phyloP scores from a whole-genome alignment of 1,284 basidiomycete genomes.

The Hypsizygus ulmarius region DNA sequence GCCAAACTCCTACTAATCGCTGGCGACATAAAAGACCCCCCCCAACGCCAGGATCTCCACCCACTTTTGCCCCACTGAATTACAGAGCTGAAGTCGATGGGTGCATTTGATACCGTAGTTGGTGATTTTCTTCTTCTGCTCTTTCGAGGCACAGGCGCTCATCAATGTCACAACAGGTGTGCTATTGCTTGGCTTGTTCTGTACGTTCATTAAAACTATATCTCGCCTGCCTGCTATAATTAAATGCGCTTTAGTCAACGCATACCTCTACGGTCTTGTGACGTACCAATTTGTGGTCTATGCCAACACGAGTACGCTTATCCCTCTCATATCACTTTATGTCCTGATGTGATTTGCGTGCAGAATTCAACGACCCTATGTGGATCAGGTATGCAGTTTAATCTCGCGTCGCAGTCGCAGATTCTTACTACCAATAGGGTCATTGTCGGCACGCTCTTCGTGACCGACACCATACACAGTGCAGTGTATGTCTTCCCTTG shows the following conservation, averaged over 20 bases:
- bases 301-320: conserved; percentile 32
- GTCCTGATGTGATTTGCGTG: background rate
- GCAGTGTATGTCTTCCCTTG: conserved; percentile 24
- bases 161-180: conserved; percentile 24
- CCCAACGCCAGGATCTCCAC: background rate
- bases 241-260: conserved; percentile 36
- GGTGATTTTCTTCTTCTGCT: conserved; percentile 20
- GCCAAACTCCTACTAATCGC: too few relatives aligned
- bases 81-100: conserved; percentile 19
- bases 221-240: background rate
- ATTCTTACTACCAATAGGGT: conserved; percentile 22
- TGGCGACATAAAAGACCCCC: background rate
- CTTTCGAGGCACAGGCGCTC: background rate
- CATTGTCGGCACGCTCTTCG: conserved; percentile 37
- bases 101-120: conserved; percentile 29
- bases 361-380: conserved; percentile 41
- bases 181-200: conserved; percentile 35
- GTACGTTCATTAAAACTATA: conserved; percentile 21
- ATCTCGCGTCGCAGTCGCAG: background rate
- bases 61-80: background rate
- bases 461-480: conserved; percentile 41
- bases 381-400: conserved; percentile 32
- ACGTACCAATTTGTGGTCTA: conserved; percentile 43
- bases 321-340: background rate
- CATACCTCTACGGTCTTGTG: conserved; percentile 45